These are phyloP conservation scores for Colletotrichum gigasporum DNA, from an alignment of 2,329 filamentous ascomycete species.

Conservation along the genomic window DNA sequence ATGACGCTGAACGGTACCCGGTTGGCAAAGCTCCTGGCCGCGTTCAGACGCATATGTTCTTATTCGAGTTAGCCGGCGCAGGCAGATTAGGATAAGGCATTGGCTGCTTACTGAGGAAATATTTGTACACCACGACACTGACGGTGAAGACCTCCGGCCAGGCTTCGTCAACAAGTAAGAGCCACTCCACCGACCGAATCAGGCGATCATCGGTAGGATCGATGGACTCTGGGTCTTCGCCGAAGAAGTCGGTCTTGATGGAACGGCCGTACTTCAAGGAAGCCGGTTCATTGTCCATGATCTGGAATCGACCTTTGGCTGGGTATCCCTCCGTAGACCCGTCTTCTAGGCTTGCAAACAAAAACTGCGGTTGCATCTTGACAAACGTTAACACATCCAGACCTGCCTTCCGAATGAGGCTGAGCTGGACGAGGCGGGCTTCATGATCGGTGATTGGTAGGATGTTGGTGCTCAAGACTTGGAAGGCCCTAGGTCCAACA, in stretches of 20 bases:
- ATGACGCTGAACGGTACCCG: conserved; percentile 61
- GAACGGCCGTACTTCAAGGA: conserved; percentile 68
- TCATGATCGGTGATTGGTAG: conserved; percentile 74
- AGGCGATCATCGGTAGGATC: conserved; percentile 73
- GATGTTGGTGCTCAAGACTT: conserved; percentile 79
- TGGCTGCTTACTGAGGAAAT: conserved; percentile 78
- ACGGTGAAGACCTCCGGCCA: conserved; percentile 76
- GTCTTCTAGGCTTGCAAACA: conserved; percentile 58
- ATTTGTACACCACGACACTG: conserved; percentile 80
- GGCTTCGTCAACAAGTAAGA: conserved; percentile 76
- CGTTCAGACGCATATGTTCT: conserved; percentile 62
- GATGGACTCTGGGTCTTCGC: conserved; percentile 63
- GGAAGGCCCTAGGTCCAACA: conserved; percentile 69
- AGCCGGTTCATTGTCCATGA: conserved; percentile 59
- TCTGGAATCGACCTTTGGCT: conserved; percentile 57
- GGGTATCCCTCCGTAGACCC: conserved; percentile 38
- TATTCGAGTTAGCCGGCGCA: conserved; percentile 27
- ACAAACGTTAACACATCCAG: conserved; percentile 80
- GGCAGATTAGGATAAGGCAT: conserved; percentile 22
- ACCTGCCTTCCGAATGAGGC: conserved; percentile 77
- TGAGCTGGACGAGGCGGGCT: conserved; percentile 74
- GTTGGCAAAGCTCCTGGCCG: conserved; percentile 62
- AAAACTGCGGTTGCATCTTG: conserved; percentile 69
- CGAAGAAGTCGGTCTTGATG: conserved; percentile 78
- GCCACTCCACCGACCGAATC: conserved; percentile 87